Evolutionary conservation across 1,139 yeast species (phyloP).

Genomic region (Candida mesenterica): DNA sequence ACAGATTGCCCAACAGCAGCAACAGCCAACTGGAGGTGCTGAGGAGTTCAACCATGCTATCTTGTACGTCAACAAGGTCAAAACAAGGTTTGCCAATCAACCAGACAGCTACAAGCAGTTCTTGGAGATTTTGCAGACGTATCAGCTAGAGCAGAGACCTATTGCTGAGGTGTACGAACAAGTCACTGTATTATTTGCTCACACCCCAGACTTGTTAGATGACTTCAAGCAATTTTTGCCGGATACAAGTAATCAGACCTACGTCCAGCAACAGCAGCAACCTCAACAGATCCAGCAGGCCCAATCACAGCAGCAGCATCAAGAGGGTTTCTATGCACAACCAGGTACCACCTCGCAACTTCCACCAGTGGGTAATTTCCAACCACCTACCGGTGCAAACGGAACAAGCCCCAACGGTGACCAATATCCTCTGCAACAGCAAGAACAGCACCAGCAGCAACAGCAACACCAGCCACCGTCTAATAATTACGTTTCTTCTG

Average conservation of each 20-base stretch:
- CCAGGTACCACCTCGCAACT: constrained; percentile 48
- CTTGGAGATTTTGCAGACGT: constrained; percentile 90
- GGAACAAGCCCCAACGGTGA: constrained; percentile 28
- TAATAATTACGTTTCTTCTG: constrained; percentile 1
- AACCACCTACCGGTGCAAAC: constrained; percentile 61
- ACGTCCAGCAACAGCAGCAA: constrained; percentile 22
- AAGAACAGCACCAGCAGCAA: constrained; percentile 8
- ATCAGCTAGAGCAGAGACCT: constrained; percentile 93
- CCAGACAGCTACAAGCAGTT: constrained; percentile 96
- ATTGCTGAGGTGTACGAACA: constrained; percentile 93
- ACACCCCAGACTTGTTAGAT: constrained; percentile 90
- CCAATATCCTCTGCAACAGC: constrained; percentile 9
- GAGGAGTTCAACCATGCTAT: constrained; percentile 98
- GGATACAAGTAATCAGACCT: constrained; percentile 60
- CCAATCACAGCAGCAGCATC: constrained; percentile 5
- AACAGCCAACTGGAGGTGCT: constrained; percentile 46
- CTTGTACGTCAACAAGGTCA: constrained; percentile 91
- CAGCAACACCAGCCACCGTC: constrained; percentile 9
- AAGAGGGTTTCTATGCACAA: constrained; percentile 16
- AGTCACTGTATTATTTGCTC: constrained; percentile 82
- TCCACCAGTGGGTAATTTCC: constrained; percentile 96
- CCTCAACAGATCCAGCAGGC: constrained; percentile 15
- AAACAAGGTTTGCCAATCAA: constrained; percentile 88
- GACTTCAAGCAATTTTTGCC: constrained; percentile 96
- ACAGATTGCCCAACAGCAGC: constrained; percentile 16